These are phyloP conservation scores for Aphanocladium album DNA, from an alignment of 2,329 filamentous ascomycete genomes.

Conservation along the genomic window DNA sequence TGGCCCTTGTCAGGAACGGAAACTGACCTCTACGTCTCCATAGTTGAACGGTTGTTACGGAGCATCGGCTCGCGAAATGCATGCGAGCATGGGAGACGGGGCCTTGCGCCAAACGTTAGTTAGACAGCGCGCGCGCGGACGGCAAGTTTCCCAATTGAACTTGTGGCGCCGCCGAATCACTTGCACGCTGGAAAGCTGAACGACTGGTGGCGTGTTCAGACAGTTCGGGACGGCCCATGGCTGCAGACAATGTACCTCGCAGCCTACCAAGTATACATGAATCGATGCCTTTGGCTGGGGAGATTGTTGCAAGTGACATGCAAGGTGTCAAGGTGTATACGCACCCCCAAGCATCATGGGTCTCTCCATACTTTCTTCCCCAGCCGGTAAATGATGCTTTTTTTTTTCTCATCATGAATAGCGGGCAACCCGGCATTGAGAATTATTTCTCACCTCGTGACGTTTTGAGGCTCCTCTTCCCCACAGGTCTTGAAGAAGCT, in stretches of 20 bases:
- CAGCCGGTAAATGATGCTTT: background rate
- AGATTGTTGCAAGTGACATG: background rate
- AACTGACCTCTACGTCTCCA: background rate
- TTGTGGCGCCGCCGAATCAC: background rate
- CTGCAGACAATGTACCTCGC: background rate
- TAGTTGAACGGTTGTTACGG: background rate
- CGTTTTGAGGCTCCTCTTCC: background rate
- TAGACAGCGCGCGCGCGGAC: no score
- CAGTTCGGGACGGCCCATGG: background rate
- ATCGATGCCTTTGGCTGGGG: background rate
- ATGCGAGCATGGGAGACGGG: background rate
- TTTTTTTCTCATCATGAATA: background rate
- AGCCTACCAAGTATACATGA: no score
- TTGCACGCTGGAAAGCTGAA: background rate
- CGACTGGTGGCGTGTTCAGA: background rate
- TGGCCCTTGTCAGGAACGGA: background rate
- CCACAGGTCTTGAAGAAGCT: background rate
- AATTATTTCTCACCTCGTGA: conserved; percentile 8
- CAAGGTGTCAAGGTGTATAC: no score
- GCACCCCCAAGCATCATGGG: background rate
- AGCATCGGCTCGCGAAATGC: background rate
- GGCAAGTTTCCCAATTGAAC: background rate
- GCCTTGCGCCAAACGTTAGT: background rate
- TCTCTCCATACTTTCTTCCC: conserved; percentile 1
- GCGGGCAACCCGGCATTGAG: background rate